Base-by-base conservation (phyloP, 2,329 filamentous ascomycete genomes). In the Exserohilum rostratum region DNA sequence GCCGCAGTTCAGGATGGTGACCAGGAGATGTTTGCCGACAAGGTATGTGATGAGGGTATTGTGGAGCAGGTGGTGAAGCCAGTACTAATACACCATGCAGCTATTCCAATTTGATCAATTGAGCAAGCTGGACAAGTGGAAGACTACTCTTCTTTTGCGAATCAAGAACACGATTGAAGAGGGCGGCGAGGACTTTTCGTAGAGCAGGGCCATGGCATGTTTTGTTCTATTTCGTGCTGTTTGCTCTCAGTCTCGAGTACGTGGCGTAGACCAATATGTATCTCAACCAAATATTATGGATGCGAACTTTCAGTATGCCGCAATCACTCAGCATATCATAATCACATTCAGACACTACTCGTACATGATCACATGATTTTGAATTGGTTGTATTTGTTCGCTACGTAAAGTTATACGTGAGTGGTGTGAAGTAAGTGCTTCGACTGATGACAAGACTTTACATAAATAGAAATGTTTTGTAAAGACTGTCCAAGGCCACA, bases 91-190 rank as follows among this genome's bases (percentile, higher is more conserved):
- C 20, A 1, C 13, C 5, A 11, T 29, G n/a, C 35, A 68, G 67
- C 77, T 96, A 60, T 96, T 90, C 81, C 87, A 93, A 74, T 98
- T 86, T 72, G 92, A 97, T 75, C 90, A 96, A 79, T 83, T 96
- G 79, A 95, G 88, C 79, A 95, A 95, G 82, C 79, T 98, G 70
- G 93, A 97, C 73, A 95, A 93, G 80, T 98, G 93, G 93, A 96
- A 97, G 88, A 96, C 90, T 46, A 90, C 89, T 29, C 80, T 96
- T 53, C 77, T 96, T 60, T 79, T 96, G 70, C 85, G 87, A 65
- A 84, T 97, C 69, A 97, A 97, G 87, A 87, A 88, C 68, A 82
- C 82, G 49, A 96, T 96, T 67, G 89, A 93, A 78, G 83, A 86
- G 70, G 80, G 82, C 61, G 85, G 81, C 35, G 87, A 89, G 62